These are phyloP conservation scores for Phialemonium atrogriseum DNA, from an alignment of 2,329 filamentous ascomycete species.

Conservation along the genomic window DNA sequence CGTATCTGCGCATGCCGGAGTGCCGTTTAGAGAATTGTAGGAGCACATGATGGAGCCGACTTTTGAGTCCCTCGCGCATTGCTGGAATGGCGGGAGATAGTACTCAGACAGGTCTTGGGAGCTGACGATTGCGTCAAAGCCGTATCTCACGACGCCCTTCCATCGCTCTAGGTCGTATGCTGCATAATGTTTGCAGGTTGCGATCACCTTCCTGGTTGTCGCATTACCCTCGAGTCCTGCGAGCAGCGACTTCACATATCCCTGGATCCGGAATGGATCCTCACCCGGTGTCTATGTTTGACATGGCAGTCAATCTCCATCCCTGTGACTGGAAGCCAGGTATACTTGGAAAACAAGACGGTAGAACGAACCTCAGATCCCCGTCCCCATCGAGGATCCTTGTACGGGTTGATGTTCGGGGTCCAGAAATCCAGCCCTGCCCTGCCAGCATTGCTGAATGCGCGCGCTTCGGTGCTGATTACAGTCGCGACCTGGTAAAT, in stretches of 20 bases:
- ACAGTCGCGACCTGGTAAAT: slow-evolving; percentile 47
- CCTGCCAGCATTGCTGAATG: slow-evolving; percentile 51
- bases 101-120: slow-evolving; percentile 60
- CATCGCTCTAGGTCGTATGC: slow-evolving; percentile 44
- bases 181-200: slow-evolving; percentile 53
- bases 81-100: slow-evolving; percentile 57
- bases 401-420: slow-evolving; percentile 59
- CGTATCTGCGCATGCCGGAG: slow-evolving; percentile 49
- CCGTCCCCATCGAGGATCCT: slow-evolving; percentile 55
- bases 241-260: slow-evolving; percentile 16
- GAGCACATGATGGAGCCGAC: slow-evolving; percentile 53
- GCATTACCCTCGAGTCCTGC: slow-evolving; percentile 16
- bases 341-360: too few species aligned
- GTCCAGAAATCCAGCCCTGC: slow-evolving; percentile 54
- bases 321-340: background rate
- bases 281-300: slow-evolving; percentile 20
- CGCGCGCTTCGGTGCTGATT: slow-evolving; percentile 51
- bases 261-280: slow-evolving; percentile 14
- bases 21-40: slow-evolving; percentile 58
- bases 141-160: slow-evolving; percentile 14
- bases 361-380: slow-evolving; percentile 43
- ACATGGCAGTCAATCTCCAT: background rate
- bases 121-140: slow-evolving; percentile 19
- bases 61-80: slow-evolving; percentile 49
- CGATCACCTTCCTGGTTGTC: slow-evolving; percentile 27